Conservation (phyloP, 1,284 basidiomycete genomes). For the Ustilago crameri region DNA sequence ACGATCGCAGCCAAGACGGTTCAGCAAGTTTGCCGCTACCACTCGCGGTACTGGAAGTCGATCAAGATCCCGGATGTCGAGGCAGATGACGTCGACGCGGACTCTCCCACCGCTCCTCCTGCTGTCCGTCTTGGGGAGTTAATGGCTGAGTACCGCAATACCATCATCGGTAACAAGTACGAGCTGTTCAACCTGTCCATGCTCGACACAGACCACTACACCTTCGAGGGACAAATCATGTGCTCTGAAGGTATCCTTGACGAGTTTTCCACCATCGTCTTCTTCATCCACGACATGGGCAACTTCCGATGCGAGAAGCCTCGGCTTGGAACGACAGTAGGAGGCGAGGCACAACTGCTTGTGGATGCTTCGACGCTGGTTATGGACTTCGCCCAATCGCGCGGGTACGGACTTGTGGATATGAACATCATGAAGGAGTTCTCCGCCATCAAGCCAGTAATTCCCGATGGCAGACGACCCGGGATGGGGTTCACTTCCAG, state of each 20-base stretch:
- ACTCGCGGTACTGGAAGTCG: slow-evolving; percentile 89
- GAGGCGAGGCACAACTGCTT: slow-evolving; percentile 16
- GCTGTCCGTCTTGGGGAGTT: slow-evolving; percentile 72
- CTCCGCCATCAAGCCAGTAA: slow-evolving; percentile 55
- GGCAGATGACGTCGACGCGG: slow-evolving; percentile 23
- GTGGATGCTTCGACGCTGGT: slow-evolving; percentile 85
- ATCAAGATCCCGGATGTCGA: slow-evolving; percentile 69
- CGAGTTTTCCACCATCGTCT: slow-evolving; percentile 39
- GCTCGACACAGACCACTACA: slow-evolving; percentile 74
- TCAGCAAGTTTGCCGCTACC: slow-evolving; percentile 83
- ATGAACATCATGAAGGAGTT: slow-evolving; percentile 84
- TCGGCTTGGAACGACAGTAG: neutral
- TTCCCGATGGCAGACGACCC: neutral
- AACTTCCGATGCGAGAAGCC: slow-evolving; percentile 38
- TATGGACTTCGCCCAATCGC: slow-evolving; percentile 78
- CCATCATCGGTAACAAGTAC: slow-evolving; percentile 79
- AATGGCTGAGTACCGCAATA: slow-evolving; percentile 83
- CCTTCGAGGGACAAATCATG: slow-evolving; percentile 82
- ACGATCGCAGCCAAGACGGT: slow-evolving; percentile 81
- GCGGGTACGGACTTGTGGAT: slow-evolving; percentile 82
- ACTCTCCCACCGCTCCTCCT: slow-evolving; percentile 11
- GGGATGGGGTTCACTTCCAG: no score
- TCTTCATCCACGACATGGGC: slow-evolving; percentile 63
- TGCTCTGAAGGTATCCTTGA: slow-evolving; percentile 77
- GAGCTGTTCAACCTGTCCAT: slow-evolving; percentile 84